A percentile compares a stretch with the other conserved stretches of the same genome.
Evolutionary conservation across 176 grass and related monocot genomes (phyloP).

Genomic region (Eragrostis nindensis): DNA sequence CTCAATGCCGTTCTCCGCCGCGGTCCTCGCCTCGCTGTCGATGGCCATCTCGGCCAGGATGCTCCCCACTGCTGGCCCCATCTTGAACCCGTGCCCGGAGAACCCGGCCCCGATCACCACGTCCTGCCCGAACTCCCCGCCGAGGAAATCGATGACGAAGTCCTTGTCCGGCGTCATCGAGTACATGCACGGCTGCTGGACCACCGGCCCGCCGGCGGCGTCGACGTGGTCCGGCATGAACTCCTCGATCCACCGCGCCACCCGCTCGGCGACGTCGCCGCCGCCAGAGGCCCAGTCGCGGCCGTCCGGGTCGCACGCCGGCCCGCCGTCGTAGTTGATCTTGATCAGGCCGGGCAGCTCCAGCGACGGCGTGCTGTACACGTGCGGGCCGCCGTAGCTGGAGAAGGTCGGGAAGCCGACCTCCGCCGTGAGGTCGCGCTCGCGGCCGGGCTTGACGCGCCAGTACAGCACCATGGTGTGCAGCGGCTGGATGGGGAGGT

Average conservation of each 20-base stretch:
- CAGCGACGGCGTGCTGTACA: constrained; percentile 78
- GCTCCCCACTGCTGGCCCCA: constrained; percentile 59
- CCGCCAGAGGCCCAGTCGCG: constrained; percentile 46
- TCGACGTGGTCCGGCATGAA: constrained; percentile 50
- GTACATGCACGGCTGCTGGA: constrained; percentile 71
- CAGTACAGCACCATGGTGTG: constrained; percentile 65
- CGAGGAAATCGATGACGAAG: constrained; percentile 76
- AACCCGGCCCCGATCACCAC: constrained; percentile 64
- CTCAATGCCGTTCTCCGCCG: constrained; percentile 41
- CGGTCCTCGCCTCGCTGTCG: constrained; percentile 32
- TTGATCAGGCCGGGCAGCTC: constrained; percentile 83
- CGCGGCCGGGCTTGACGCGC: constrained; percentile 58
- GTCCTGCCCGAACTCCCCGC: constrained; percentile 53
- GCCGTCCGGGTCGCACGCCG: constrained; percentile 64
- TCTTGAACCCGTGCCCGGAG: constrained; percentile 80
- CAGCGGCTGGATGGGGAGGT: constrained; percentile 61
- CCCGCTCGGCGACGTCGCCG: not conserved
- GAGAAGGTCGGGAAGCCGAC: constrained; percentile 87
- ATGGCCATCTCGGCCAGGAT: constrained; percentile 70
- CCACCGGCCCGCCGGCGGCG: constrained; percentile 38
- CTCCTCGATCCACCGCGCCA: constrained; percentile 57
- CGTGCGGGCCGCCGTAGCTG: constrained; percentile 70
- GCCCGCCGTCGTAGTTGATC: constrained; percentile 68
- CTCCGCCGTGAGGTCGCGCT: constrained; percentile 49
- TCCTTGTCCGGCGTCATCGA: constrained; percentile 85